Percentiles rank a stretch among this genome's conserved stretches.
These are phyloP conservation scores for Fagopyrum homotropicum DNA, from an alignment of 148 eudicot species.

Conservation along the genomic window DNA sequence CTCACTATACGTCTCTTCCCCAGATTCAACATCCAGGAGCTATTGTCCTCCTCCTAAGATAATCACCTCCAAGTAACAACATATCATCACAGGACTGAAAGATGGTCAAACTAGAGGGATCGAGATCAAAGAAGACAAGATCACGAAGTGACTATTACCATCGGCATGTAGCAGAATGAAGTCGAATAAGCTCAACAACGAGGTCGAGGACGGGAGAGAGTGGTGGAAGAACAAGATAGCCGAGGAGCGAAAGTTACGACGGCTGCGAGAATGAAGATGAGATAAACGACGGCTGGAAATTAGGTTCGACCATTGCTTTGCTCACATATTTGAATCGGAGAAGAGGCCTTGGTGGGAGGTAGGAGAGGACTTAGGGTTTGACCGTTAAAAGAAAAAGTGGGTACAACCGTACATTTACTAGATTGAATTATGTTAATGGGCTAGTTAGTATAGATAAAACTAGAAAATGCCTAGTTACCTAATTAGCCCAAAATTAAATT, in stretches of 20 bases:
- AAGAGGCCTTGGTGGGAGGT: constrained; percentile 24
- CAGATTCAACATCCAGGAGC: background rate
- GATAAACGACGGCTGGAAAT: constrained; percentile 27
- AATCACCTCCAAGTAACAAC: constrained; percentile 29
- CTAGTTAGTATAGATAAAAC: no score
- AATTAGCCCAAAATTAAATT: no score
- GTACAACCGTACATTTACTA: no score
- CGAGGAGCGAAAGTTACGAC: constrained; percentile 19
- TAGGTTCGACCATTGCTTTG: constrained; percentile 19
- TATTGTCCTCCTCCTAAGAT: constrained; percentile 27
- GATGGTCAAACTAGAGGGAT: constrained; percentile 20
- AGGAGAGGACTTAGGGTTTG: constrained; percentile 30
- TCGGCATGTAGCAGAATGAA: constrained; percentile 16
- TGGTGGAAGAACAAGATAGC: constrained; percentile 29
- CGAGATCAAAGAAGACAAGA: constrained; percentile 23
- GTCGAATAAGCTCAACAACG: constrained; percentile 13
- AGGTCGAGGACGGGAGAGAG: constrained; percentile 19
- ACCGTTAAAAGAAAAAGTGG: no score
- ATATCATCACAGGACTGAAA: constrained; percentile 39
- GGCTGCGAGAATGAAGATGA: constrained; percentile 31
- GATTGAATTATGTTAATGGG: no score
- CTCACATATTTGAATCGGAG: constrained; percentile 34
- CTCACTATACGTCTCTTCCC: background rate
- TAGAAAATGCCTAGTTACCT: no score
- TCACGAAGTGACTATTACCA: constrained; percentile 1